phyloP scores from a whole-genome alignment of 2,329 filamentous ascomycete genomes.

The Catunica adiposa region DNA sequence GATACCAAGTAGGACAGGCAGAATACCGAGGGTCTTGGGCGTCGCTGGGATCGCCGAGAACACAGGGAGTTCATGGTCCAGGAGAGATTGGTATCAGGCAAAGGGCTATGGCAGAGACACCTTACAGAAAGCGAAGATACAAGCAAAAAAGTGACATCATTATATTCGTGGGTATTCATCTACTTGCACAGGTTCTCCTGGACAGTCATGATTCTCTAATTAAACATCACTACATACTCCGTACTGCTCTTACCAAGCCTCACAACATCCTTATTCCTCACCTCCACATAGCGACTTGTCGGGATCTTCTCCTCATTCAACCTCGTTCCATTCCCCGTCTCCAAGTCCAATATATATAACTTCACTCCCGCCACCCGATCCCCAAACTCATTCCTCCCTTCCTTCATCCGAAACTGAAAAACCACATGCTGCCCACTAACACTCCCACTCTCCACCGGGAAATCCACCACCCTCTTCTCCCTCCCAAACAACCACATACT shows the following conservation, averaged over 20 bases:
- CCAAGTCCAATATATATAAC: constrained; percentile 84
- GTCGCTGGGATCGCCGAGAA: too few relatives aligned
- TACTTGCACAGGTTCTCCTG: too few relatives aligned
- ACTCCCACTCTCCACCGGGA: constrained; percentile 76
- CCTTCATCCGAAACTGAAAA: constrained; percentile 76
- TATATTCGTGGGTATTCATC: too few relatives aligned
- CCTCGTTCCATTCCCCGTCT: constrained; percentile 78
- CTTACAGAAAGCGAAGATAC: too few relatives aligned
- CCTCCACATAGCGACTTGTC: constrained; percentile 64
- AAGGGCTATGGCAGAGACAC: too few relatives aligned
- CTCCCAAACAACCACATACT: constrained; percentile 87
- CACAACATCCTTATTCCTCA: constrained; percentile 77
- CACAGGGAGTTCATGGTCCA: too few relatives aligned
- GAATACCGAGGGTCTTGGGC: too few relatives aligned
- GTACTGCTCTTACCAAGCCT: constrained; percentile 74
- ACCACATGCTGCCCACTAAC: constrained; percentile 92
- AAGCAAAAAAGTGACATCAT: too few relatives aligned
- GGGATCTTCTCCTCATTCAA: constrained; percentile 64
- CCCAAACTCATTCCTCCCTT: constrained; percentile 72
- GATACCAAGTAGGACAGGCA: too few relatives aligned
- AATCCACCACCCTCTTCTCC: constrained; percentile 64
- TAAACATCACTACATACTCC: constrained; percentile 82
- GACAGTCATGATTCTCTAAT: not conserved
- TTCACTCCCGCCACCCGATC: constrained; percentile 64
- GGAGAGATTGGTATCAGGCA: too few relatives aligned